phyloP scores from a whole-genome alignment of 73 alveolate genomes.

The Uronychia setigera region DNA sequence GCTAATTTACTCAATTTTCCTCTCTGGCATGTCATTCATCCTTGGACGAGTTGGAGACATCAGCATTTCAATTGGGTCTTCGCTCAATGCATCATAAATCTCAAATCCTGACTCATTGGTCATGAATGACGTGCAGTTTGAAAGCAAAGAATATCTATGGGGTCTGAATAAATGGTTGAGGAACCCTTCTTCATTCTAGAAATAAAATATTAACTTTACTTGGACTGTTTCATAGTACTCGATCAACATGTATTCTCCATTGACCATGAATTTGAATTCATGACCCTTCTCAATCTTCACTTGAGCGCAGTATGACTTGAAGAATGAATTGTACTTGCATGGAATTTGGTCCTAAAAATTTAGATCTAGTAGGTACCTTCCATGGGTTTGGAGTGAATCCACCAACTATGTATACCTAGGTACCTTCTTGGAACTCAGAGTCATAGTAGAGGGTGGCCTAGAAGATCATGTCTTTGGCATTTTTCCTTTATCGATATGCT shows the following conservation, averaged over 20 bases:
- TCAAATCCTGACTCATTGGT: background rate
- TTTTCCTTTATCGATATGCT: background rate
- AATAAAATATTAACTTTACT: background rate
- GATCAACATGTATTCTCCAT: background rate
- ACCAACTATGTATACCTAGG: background rate
- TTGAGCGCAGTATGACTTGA: background rate
- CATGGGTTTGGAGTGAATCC: background rate
- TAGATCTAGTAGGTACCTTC: background rate
- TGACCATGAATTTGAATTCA: background rate
- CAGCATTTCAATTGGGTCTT: too few species aligned
- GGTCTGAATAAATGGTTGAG: background rate
- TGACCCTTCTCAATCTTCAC: background rate
- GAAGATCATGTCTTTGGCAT: background rate
- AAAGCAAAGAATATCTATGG: background rate
- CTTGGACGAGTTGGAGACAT: background rate
- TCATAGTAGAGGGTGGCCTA: background rate
- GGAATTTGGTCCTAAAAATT: background rate
- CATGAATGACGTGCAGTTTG: background rate
- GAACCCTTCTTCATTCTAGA: background rate
- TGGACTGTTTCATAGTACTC: background rate
- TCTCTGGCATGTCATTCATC: background rate
- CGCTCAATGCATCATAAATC: background rate
- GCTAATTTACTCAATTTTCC: too few species aligned
- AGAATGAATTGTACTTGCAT: background rate
- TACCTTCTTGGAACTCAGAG: background rate